A percentile compares a stretch with the other conserved stretches of the same genome.
These are phyloP conservation scores for Colletotrichum higginsianum DNA, from an alignment of 2,329 filamentous ascomycete species.

Conservation along the genomic window DNA sequence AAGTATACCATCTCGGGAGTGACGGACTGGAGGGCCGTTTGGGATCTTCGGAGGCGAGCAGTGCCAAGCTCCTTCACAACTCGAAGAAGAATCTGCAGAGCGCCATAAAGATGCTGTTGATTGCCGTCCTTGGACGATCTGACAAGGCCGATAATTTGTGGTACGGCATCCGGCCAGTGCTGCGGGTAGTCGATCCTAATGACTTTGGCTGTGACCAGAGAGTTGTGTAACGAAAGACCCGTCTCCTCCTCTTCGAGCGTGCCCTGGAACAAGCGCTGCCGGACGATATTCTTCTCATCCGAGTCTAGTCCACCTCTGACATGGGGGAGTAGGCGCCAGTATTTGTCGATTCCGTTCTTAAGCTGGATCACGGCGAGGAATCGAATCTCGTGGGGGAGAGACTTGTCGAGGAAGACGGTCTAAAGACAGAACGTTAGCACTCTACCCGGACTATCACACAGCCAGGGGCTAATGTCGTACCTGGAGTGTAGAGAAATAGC, in stretches of 20 bases:
- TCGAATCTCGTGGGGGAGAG: conserved; percentile 82
- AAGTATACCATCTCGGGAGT: conserved; percentile 89
- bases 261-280: conserved; percentile 81
- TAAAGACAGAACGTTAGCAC: conserved; percentile 53
- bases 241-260: conserved; percentile 83
- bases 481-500: conserved; percentile 80
- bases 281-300: conserved; percentile 83
- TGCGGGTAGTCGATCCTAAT: conserved; percentile 89
- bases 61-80: conserved; percentile 93
- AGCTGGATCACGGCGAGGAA: conserved; percentile 94
- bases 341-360: conserved; percentile 96
- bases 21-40: conserved; percentile 82
- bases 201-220: conserved; percentile 89
- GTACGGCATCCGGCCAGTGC: conserved; percentile 81
- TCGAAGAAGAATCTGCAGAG: conserved; percentile 83
- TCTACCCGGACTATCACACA: not conserved
- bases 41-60: conserved; percentile 80
- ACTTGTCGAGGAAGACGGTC: conserved; percentile 86
- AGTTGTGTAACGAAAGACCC: conserved; percentile 87
- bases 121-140: conserved; percentile 71
- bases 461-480: conserved; percentile 55
- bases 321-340: conserved; percentile 80
- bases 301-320: conserved; percentile 76
- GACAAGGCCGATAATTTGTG: conserved; percentile 75
- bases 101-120: conserved; percentile 77